Conservation (phyloP, 345 rosid genomes). For the Lepidium aucheri region DNA sequence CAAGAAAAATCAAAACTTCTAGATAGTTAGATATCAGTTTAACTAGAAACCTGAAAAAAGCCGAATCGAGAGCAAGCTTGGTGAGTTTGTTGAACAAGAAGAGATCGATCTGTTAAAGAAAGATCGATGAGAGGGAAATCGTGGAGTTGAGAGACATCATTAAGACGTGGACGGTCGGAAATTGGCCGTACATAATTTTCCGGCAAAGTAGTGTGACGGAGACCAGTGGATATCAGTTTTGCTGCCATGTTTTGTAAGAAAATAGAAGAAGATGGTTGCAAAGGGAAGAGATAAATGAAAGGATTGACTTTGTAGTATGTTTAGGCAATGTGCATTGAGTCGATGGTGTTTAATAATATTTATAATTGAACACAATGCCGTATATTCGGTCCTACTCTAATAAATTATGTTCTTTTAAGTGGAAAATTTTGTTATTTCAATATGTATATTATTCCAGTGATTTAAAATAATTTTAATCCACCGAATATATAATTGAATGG, state of each 20-base stretch:
- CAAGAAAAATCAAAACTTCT: neutral
- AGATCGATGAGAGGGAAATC: conserved; percentile 66
- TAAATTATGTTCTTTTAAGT: neutral
- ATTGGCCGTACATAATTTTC: conserved; percentile 59
- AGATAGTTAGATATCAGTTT: neutral
- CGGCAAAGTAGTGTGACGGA: conserved; percentile 42
- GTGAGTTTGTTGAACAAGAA: conserved; percentile 31
- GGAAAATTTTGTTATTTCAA: neutral
- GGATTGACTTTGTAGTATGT: neutral
- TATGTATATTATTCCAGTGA: neutral
- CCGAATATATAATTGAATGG: too few relatives aligned
- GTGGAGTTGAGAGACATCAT: conserved; percentile 43
- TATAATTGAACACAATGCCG: neutral
- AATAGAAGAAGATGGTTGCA: neutral
- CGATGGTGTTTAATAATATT: neutral
- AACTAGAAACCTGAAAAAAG: conserved; percentile 55
- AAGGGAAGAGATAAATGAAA: neutral
- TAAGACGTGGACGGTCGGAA: conserved; percentile 58
- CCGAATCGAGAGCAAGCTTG: conserved; percentile 56
- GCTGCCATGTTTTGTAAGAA: conserved; percentile 33
- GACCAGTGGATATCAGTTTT: conserved; percentile 56
- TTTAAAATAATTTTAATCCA: neutral
- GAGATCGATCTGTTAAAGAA: conserved; percentile 36
- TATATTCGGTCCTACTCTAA: neutral
- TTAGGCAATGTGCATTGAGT: neutral